A percentile compares a stretch with the other conserved stretches of the same genome.
phyloP scores from a whole-genome alignment of 108 stramenopile species.

The Schizochytrium sp. region DNA sequence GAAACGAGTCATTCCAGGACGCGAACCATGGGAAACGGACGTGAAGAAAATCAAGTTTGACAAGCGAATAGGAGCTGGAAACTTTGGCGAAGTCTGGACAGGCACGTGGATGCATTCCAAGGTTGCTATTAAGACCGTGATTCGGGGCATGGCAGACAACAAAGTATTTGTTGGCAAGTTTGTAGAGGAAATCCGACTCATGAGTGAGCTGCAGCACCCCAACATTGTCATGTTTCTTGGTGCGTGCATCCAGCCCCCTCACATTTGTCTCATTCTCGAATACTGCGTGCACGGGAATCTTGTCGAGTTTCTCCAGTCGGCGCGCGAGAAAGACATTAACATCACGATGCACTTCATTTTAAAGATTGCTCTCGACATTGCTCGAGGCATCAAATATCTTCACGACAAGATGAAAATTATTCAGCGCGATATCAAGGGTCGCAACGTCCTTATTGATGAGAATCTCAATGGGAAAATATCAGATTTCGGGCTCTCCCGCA shows the following conservation, averaged over 20 bases:
- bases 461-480: slow-evolving; percentile 24
- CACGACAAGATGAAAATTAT: slow-evolving; percentile 24
- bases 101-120: slow-evolving; percentile 23
- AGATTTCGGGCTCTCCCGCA: slow-evolving; percentile 22
- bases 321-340: not conserved
- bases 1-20: not conserved
- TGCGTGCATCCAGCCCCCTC: slow-evolving; percentile 22
- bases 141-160: not conserved
- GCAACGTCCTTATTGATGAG: slow-evolving; percentile 22
- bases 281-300: slow-evolving; percentile 23
- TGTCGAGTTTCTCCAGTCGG: slow-evolving; percentile 4
- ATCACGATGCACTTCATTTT: slow-evolving; percentile 8
- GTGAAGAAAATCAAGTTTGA: slow-evolving; percentile 16
- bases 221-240: slow-evolving; percentile 44
- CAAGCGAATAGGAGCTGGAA: slow-evolving; percentile 17
- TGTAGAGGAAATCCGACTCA: slow-evolving; percentile 18
- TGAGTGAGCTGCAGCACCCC: slow-evolving; percentile 36
- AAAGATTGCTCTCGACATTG: slow-evolving; percentile 24
- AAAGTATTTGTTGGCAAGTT: slow-evolving; percentile 5
- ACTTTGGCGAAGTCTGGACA: slow-evolving; percentile 30
- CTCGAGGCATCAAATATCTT: slow-evolving; percentile 28
- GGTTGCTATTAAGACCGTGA: slow-evolving; percentile 22
- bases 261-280: slow-evolving; percentile 36
- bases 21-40: slow-evolving; percentile 21
- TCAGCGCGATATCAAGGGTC: slow-evolving; percentile 24